These are phyloP conservation scores for Pleurotus tuber-regium DNA, from an alignment of 768 basidiomycete species.

Conservation along the genomic window DNA sequence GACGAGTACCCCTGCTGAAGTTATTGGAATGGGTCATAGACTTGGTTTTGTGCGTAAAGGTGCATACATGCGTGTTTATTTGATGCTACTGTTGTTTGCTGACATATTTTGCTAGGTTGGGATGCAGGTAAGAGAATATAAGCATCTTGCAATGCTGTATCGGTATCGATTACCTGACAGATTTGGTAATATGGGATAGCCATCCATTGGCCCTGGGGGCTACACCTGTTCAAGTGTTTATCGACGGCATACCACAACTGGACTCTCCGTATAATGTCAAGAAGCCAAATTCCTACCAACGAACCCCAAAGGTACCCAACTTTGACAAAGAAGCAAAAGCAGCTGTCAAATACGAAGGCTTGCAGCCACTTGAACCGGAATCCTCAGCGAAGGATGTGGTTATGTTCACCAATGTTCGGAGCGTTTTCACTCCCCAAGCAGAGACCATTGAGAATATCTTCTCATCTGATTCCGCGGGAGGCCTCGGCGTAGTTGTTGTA, in stretches of 20 bases:
- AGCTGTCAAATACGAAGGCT: slow-evolving; percentile 64
- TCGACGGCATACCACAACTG: slow-evolving; percentile 85
- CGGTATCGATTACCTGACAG: slow-evolving; percentile 28
- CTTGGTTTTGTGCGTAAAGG: slow-evolving; percentile 76
- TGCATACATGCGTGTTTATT: slow-evolving; percentile 22
- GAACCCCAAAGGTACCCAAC: slow-evolving; percentile 57
- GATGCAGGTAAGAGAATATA: slow-evolving; percentile 58
- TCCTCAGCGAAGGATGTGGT: slow-evolving; percentile 30
- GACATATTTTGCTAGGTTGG: slow-evolving; percentile 44
- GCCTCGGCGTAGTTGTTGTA: slow-evolving; percentile 34
- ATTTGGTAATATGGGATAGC: slow-evolving; percentile 80
- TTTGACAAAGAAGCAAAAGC: slow-evolving; percentile 67
- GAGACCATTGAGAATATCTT: slow-evolving; percentile 24
- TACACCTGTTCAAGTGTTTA: slow-evolving; percentile 85
- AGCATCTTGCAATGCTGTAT: too few species aligned
- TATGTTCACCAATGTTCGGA: slow-evolving; percentile 65
- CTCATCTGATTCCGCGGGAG: slow-evolving; percentile 16
- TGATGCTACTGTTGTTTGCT: background rate
- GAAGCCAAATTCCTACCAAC: slow-evolving; percentile 51
- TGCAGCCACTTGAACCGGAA: slow-evolving; percentile 63
- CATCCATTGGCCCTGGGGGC: slow-evolving; percentile 85
- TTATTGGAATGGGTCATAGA: slow-evolving; percentile 77
- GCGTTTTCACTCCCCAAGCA: slow-evolving; percentile 34
- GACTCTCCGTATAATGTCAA: slow-evolving; percentile 38
- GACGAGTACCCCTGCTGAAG: slow-evolving; percentile 67